Percentiles rank a stretch among this genome's conserved stretches.
These are phyloP conservation scores for Russula griseocarnosa DNA, from an alignment of 768 basidiomycete genomes.

Conservation along the genomic window DNA sequence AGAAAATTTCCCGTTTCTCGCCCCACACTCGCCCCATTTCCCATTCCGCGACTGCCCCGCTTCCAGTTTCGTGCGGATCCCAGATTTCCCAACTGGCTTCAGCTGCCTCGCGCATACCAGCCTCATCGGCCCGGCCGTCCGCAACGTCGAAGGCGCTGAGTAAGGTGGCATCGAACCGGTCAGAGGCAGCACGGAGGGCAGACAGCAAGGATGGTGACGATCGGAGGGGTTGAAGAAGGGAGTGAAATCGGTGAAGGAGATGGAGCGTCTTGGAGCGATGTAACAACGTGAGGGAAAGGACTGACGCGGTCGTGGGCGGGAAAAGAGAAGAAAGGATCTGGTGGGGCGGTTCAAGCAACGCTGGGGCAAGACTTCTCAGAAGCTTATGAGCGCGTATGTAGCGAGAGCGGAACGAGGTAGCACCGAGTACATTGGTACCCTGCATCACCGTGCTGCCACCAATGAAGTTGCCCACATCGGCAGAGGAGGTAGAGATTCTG, in stretches of 20 bases:
- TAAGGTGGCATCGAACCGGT: constrained; percentile 82
- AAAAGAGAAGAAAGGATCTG: constrained; percentile 58
- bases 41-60: constrained; percentile 55
- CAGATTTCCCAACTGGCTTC: constrained; percentile 84
- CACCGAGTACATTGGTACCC: constrained; percentile 37
- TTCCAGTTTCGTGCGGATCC: constrained; percentile 37
- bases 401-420: constrained; percentile 45
- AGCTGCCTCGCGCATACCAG: constrained; percentile 75
- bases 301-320: constrained; percentile 34
- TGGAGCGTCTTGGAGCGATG: constrained; percentile 50
- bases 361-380: constrained; percentile 54
- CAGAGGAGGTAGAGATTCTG: constrained; percentile 32
- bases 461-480: constrained; percentile 49
- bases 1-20: constrained; percentile 92
- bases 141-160: constrained; percentile 88
- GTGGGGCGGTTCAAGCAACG: constrained; percentile 63
- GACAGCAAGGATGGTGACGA: constrained; percentile 59
- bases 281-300: constrained; percentile 39
- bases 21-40: constrained; percentile 95
- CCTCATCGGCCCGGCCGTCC: constrained; percentile 69
- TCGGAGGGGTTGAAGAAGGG: constrained; percentile 67
- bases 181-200: constrained; percentile 72
- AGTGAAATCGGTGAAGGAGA: constrained; percentile 72
- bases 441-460: constrained; percentile 36
- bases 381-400: constrained; percentile 65